Evolutionary conservation across 257 asterid species (phyloP), one percentile per base, ranked within the genome.

Genomic region (Gynochthodes officinalis): DNA sequence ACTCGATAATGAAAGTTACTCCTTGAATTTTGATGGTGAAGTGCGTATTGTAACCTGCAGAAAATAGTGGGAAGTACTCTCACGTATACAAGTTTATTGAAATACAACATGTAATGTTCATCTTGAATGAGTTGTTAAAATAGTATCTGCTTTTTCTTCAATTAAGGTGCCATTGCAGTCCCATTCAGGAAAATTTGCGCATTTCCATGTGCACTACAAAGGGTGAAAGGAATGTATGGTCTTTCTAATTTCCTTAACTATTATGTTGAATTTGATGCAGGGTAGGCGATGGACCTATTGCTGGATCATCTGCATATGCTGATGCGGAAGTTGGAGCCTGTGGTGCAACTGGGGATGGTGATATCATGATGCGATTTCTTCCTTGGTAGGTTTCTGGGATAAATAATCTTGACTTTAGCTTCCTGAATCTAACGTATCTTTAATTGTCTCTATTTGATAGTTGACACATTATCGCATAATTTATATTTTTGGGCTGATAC

Each of bases 241-340:
- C 0, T 63, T 30, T 37, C 52, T 73, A 42, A 37, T 63, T 64
- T 35, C 19, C 71, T 63, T 44, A 39, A 19, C 61, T 64, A 64
- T 42, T 40, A 33, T 53, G 49, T 64, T 25, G 59, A 61, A 18
- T 25, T 73, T 75, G 80, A 25, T 9, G 25, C 73, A 91, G 99
- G 85, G 97, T 94, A 55, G 99, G 98, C 30, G 98, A 94, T 80
- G 99, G 99, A 46, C 96, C 99, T n/a, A 91, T 94, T 66, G 95
- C 89, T 35, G 97, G 99, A 62, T 94, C 97, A 61, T 82, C 95
- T 7, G 97, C 98, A 44, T 94, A 94, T 84, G 98, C 98, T 18
- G 92, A 89, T 68, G 11, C 89, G 19, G 97, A 94, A 73, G 89
- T 89, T 49, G 99, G 99, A 79, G 98, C 98, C 53, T 94, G 99